Base-by-base conservation (phyloP, 2,329 filamentous ascomycete genomes). In the Exserohilum rostratum region DNA sequence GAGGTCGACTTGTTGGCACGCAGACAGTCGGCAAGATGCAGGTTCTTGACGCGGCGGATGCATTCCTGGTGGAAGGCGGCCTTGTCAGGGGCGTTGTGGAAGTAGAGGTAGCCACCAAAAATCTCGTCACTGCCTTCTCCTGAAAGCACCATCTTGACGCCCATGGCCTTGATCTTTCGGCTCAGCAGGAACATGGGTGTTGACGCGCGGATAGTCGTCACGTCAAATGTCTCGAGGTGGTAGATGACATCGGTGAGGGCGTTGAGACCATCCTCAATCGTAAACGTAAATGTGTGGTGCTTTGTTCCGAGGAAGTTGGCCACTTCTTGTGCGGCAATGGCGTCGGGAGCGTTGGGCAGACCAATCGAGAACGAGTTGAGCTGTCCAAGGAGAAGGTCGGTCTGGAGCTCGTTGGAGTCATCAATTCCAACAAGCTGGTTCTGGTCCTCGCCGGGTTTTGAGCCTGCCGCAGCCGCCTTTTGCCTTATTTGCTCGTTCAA, bases 301-400 rank as follows among this genome's bases (percentile, higher is more conserved):
- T 95, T 96, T 53, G 95, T 99, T 71, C 95, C 96, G 37, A 99
- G 86, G 83, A 96, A 99, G 76, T 93, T 90, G 71, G 95, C 95
- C 15, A 97, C 95, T 79, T 97, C 90, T 53, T 93, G 81, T 15
- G 95, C 95, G 42, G 95, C 95, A 77, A 90, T 87, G 72, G 91
- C 95, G 77, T 99, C 95, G 45, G 95, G 95, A 30, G 95, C 91
- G 65, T 88, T 90, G 6, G 93, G 93, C 31, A 99, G 87, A 72
- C 95, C 95, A 65, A 99, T 99, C 13, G 95, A 99, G 84, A 99
- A 99, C 13, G 93, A 97, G 86, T 98, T 96, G 77, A 99, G 87
- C 77, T 98, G 90, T 31, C 93, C 92, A 50, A 98, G 87, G 70
- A 95, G 91, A 50, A 93, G 95, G 60, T 96, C 86, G 12, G 93